Evolutionary conservation across 2,329 filamentous ascomycete species (phyloP).

Genomic region (Colletotrichum cuscutae): DNA sequence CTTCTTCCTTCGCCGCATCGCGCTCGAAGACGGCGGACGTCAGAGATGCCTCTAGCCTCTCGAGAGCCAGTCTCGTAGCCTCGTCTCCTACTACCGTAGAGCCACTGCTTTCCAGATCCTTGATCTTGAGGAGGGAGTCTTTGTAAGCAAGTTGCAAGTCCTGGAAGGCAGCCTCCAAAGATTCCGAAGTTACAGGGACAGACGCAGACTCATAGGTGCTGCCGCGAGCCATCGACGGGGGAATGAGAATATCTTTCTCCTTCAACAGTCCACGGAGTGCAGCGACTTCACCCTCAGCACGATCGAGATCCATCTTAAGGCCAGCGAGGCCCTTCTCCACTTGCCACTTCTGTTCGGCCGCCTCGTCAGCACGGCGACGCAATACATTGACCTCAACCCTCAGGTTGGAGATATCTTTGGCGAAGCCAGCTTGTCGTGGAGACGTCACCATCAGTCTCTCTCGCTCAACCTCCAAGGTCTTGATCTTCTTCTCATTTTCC

Average conservation of each 20-base stretch:
- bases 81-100: constrained; percentile 55
- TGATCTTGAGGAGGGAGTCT: constrained; percentile 74
- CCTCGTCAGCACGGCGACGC: constrained; percentile 89
- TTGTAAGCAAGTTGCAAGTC: constrained; percentile 79
- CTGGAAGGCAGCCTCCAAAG: constrained; percentile 78
- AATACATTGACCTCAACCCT: constrained; percentile 87
- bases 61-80: constrained; percentile 70
- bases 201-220: constrained; percentile 40
- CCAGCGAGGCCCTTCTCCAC: constrained; percentile 90
- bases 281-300: constrained; percentile 90
- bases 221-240: constrained; percentile 64
- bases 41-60: constrained; percentile 75
- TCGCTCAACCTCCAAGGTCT: constrained; percentile 80
- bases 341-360: constrained; percentile 94
- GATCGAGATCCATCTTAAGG: constrained; percentile 95
- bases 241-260: constrained; percentile 84
- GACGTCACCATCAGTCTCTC: constrained; percentile 76
- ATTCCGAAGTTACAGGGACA: constrained; percentile 72
- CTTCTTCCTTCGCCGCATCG: constrained; percentile 76
- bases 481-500: constrained; percentile 85
- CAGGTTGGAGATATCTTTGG: constrained; percentile 82
- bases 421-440: constrained; percentile 81
- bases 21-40: constrained; percentile 76
- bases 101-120: constrained; percentile 66
- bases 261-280: constrained; percentile 82